Base-by-base conservation (phyloP, 2,329 filamentous ascomycete genomes). In the Podosphaera aphanis region DNA sequence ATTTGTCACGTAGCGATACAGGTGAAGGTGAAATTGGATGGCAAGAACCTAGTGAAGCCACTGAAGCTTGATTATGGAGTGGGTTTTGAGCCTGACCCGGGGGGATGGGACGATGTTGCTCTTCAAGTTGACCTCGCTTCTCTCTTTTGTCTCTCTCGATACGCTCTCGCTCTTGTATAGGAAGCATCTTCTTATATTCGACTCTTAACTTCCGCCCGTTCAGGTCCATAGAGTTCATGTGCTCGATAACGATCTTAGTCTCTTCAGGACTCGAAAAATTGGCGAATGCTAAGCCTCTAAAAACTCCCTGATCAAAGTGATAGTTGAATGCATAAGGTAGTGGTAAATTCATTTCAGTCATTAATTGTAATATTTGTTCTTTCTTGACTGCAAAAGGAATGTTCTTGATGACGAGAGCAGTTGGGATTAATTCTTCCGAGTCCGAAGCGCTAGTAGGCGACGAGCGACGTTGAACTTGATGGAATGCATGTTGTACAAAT, bases 151-250 rank as follows among this genome's bases (percentile, higher is more conserved):
- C 90, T 5, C 90, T 74, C 62, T 98, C 90, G 54, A 98, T 95
- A 36, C 90, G 75, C 63, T 98, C 90, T 45, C 90, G 75, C 63
- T 95, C 90, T 27, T 86, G 83, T 52, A 92, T 74, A 0, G 90
- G 90, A 4, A 98, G 73, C 90, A 98, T 95, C 66, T 95, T 95
- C 70, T 98, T 98, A 67, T 95, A 98, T 63, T 98, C 90, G 21
- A 98, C 90, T 43, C 90, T 74, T 53, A 98, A 66, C 65, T 95
- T 95, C 49, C 90, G 74, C 40, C 90, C 90, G 59, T 93, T 85
- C 7, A 98, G 74, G 58, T 95, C 90, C 62, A 94, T 81, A 55
- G 93, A 85, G 59, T 98, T 98, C 71, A 98, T 80, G 45, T 79
- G 73, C 48, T 93, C 81, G 50, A 98, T 98, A 43, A 95, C 90